Percentiles rank a stretch among this genome's conserved stretches.
phyloP scores from a whole-genome alignment of 2,329 filamentous ascomycete species.

The Xenoacremonium recifei region DNA sequence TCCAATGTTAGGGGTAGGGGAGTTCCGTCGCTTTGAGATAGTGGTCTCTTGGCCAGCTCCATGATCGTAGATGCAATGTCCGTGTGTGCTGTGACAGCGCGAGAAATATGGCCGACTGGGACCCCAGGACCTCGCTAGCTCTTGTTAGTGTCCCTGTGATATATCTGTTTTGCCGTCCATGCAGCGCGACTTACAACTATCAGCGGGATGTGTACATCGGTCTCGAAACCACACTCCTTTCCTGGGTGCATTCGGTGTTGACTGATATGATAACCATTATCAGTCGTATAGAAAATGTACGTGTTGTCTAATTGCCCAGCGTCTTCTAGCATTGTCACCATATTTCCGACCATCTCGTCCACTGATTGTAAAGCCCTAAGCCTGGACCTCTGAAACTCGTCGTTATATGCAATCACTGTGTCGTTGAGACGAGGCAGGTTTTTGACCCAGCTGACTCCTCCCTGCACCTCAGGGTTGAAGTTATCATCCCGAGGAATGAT shows the following conservation, averaged over 20 bases:
- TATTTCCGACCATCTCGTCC: conserved; percentile 41
- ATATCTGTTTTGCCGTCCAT: too few species aligned
- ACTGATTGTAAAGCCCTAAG: conserved; percentile 43
- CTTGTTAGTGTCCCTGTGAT: too few species aligned
- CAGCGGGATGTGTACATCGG: conserved; percentile 51
- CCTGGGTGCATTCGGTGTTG: conserved; percentile 52
- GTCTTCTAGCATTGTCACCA: conserved; percentile 32
- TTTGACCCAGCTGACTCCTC: conserved; percentile 43
- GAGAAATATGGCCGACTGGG: conserved; percentile 31
- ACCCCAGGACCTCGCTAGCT: conserved; percentile 51
- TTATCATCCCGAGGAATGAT: conserved; percentile 59
- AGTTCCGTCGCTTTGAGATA: conserved; percentile 41
- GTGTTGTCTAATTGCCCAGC: conserved; percentile 36
- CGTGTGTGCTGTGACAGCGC: conserved; percentile 40
- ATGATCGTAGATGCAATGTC: conserved; percentile 56
- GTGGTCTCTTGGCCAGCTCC: conserved; percentile 28
- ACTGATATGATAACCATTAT: conserved; percentile 54
- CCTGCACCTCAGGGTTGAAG: conserved; percentile 57
- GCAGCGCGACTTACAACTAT: too few species aligned
- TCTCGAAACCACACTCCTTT: conserved; percentile 50
- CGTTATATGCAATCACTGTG: conserved; percentile 30
- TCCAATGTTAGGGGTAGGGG: conserved; percentile 41
- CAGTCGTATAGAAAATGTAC: conserved; percentile 51
- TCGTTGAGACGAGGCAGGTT: conserved; percentile 31
- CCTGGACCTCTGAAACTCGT: conserved; percentile 38